Base-by-base conservation (phyloP, 495 filamentous ascomycete species). In the Penicillium robsamsonii region DNA sequence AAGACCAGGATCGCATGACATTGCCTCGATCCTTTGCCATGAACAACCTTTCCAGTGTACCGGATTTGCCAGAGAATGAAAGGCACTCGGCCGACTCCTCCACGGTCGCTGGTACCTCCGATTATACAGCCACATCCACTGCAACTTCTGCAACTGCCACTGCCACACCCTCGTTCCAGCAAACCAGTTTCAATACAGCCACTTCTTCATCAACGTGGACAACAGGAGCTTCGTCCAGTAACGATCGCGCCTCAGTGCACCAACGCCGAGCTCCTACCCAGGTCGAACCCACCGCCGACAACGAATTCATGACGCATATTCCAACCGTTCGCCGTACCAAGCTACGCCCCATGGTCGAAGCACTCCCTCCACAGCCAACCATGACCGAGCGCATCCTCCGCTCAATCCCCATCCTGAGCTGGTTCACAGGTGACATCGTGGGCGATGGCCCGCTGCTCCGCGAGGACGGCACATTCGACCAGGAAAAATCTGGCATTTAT, bases 391-490 rank as follows among this genome's bases (percentile, higher is more conserved):
- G 84, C 46, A 60, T 86, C 13, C 66, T 87, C 31, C 77, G 76
- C 37, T 79, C 81, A 25, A 81, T 90, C 33, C 85, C 87, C 1
- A 72, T 88, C 46, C 63, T 88, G 49, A 80, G 76, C 53, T 88
- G 86, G 82, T 87, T 92, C 59, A 86, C 82, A 5, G 83, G 87
- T 27, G 88, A 90, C 56, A 84, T 94, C 54, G 92, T 95, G 53
- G 91, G 91, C 4, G 85, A 85, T 58, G 81, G 85, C 50, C 84
- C 92, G 20, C 88, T 89, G 38, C 79, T 89, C 41, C 84, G 77
- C 33, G 90, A 92, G n/a, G 75, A 84, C 46, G 91, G 90, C n/a
- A 81, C 82, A 2, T 92, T 95, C 57, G 91, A 96, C 61, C 87
- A 82, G 71, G 80, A 78, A 37, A 81, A 77, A 56, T 91, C 91